These are phyloP conservation scores for Hericium coralloides DNA, from an alignment of 768 basidiomycete species.

Conservation along the genomic window DNA sequence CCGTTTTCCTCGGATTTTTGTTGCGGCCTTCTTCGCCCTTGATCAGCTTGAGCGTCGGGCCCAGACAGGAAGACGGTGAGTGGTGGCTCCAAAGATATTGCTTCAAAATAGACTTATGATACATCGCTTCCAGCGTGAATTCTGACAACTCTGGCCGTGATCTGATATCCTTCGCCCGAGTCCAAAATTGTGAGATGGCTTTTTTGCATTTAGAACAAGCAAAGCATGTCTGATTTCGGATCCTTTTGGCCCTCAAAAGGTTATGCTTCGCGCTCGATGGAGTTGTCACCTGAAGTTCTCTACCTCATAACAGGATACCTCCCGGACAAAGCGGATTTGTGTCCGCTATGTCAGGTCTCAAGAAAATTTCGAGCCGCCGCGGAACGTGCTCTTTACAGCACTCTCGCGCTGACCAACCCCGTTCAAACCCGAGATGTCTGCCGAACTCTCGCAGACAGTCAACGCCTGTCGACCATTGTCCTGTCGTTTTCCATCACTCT, in stretches of 20 bases:
- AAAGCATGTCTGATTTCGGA: no score
- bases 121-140: no score
- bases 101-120: no score
- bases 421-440: slow-evolving; percentile 36
- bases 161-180: no score
- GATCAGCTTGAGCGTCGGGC: neutral
- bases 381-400: slow-evolving; percentile 53
- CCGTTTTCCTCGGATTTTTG: neutral
- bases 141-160: no score
- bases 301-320: slow-evolving; percentile 47
- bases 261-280: slow-evolving; percentile 30
- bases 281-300: slow-evolving; percentile 50
- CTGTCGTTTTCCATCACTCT: slow-evolving; percentile 44
- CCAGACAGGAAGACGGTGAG: neutral
- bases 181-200: no score
- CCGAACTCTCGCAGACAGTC: slow-evolving; percentile 32
- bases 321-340: slow-evolving; percentile 43
- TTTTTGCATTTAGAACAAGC: no score
- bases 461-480: slow-evolving; percentile 43
- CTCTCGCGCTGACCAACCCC: slow-evolving; percentile 37
- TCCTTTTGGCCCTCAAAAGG: neutral
- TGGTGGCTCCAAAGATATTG: neutral
- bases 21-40: neutral
- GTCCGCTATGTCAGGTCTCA: slow-evolving; percentile 48
- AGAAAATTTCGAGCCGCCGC: slow-evolving; percentile 44